Evolutionary conservation across 2,329 filamentous ascomycete species (phyloP), one percentile per base, ranked within the genome.

Genomic region (Ophiostoma sp.): DNA sequence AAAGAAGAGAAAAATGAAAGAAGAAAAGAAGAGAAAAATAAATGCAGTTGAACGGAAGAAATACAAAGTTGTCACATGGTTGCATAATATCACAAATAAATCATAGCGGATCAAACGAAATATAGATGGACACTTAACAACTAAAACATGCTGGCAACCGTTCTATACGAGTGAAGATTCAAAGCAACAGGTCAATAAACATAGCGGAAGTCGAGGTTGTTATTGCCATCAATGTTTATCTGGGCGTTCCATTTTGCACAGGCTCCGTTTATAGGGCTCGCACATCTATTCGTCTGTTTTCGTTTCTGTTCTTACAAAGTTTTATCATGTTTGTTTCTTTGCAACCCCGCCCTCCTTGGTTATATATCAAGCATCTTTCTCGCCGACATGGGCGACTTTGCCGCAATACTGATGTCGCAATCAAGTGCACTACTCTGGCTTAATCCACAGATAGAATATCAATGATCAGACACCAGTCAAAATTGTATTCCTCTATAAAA

Each of bases 211-310:
- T 23, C 52, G 8, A 57, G 8, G 23, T 27, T 57, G 23, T 10
- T 57, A n/a, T 57, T n/a, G n/a, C 52, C 23, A 11, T 57, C n/a
- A n/a, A n/a, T n/a, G n/a, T n/a, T n/a, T n/a, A n/a, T 57, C 17
- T 6, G 44, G 20, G 15, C 15, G 7, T 4, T 27, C n/a, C 52
- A 57, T 27, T 27, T 57, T 57, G 52, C 15, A 17, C 17, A 27
- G n/a, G n/a, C 54, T 33, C 54, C 54, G 27, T 60, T 33, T 7
- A 60, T 60, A 60, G 54, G 54, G 54, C 54, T 60, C 27, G 27
- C 54, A 10, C 27, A 11, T 23, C n/a, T n/a, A n/a, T 7, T 20
- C 15, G 4, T 39, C 11, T 11, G 11, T 39, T n/a, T 48, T 48
- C 44, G 10, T 41, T 41, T 41, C 13, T 41, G 11, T 41, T 41